Percentiles rank a stretch among this genome's conserved stretches.
These are phyloP conservation scores for Erodium moschatum DNA, from an alignment of 441 rosid species.

Conservation along the genomic window DNA sequence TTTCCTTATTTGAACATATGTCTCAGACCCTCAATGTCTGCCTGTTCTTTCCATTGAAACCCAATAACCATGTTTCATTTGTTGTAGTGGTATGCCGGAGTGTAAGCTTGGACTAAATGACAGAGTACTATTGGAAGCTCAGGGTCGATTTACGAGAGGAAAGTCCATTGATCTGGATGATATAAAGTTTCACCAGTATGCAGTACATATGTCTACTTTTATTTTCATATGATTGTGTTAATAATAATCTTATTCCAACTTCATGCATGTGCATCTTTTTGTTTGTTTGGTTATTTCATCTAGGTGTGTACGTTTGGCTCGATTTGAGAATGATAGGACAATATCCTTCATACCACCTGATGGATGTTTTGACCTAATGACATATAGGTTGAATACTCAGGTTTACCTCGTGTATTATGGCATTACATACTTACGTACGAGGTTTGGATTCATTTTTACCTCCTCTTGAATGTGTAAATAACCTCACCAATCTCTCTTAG, in stretches of 20 bases:
- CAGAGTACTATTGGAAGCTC: slow-evolving; percentile 62
- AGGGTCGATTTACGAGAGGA: slow-evolving; percentile 89
- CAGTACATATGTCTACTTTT: not conserved
- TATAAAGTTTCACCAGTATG: slow-evolving; percentile 28
- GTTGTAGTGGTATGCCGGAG: slow-evolving; percentile 95
- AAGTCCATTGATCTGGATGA: slow-evolving; percentile 97
- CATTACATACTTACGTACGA: not conserved
- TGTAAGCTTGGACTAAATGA: slow-evolving; percentile 46
- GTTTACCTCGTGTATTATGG: slow-evolving; percentile 25
- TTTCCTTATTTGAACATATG: too few relatives aligned
- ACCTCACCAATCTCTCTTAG: slow-evolving; percentile 22
- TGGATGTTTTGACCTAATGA: slow-evolving; percentile 94
- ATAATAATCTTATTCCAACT: not conserved
- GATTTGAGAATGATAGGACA: slow-evolving; percentile 87
- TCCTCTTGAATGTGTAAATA: not conserved
- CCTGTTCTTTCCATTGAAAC: slow-evolving; percentile 5
- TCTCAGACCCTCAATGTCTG: not conserved
- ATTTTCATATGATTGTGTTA: not conserved
- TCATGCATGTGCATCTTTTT: not conserved
- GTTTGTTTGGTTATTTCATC: slow-evolving; percentile 11
- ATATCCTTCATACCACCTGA: slow-evolving; percentile 96
- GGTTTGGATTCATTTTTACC: not conserved
- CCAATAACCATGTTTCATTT: slow-evolving; percentile 9
- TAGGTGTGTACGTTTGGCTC: slow-evolving; percentile 91
- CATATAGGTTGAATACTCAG: slow-evolving; percentile 88